Base-by-base conservation (phyloP, 2,329 filamentous ascomycete species). In the Exophiala dermatitidis region DNA sequence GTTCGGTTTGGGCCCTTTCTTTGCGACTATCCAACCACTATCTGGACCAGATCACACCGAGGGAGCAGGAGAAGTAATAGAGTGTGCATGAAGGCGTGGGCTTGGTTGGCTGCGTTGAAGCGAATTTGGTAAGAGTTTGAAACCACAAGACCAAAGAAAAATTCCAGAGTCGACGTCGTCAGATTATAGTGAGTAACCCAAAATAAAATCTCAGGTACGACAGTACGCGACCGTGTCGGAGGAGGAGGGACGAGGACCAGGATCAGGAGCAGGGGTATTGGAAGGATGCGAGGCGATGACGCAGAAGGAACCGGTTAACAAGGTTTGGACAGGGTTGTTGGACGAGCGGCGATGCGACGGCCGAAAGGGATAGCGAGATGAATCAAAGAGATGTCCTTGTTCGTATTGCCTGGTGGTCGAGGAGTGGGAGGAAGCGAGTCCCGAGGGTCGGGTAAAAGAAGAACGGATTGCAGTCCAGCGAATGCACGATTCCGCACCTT, bases 71-170 rank as follows among this genome's bases (percentile, higher is more conserved):
- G 32, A 28, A 32, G 34, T 12, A 26, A 4, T 30, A 31, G 19
- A 32, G 30, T 4, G 42, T 26, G 31, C 48, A 51, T 51, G 48
- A 46, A 51, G 42, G 40, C 10, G 37, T n/a, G 30, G 38, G 3
- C 40, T 33, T 41, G 32, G 8, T 19, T 19, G 19, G 42, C 9
- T 5, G 12, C 8, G 30, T 33, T 34, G 47, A 31, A 29, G 5
- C 8, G 10, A 32, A 32, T 10, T n/a, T 45, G 7, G 28, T 12
- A 32, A 45, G 33, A 36, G 1, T 7, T 7, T 32, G 29, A 8
- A 9, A 45, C 3, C 28, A 10, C 28, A 8, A 31, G 12, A 45
- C 42, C 28, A 43, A 12, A 43, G 19, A 43, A 28, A 28, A 28
- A 43, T 43, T 43, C 12, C 40, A 43, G 40, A 43, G 40, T 26